Conservation (phyloP, 2,329 filamentous ascomycete genomes). For the Alternaria gansuensis region DNA sequence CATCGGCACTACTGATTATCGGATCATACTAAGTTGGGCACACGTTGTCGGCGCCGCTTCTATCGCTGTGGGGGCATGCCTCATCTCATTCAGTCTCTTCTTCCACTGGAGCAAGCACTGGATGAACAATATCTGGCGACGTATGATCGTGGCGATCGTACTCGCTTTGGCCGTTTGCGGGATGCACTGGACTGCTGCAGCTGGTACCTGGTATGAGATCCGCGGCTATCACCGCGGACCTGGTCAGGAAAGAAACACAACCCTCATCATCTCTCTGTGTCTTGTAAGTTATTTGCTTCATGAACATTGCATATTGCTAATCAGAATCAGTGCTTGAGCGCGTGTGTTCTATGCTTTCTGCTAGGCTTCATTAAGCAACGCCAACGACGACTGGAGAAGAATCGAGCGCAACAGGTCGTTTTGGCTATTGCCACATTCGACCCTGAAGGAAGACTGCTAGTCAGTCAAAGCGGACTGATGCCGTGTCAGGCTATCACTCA, state of each 20-base stretch:
- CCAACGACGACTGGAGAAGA: constrained; percentile 52
- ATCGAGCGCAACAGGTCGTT: constrained; percentile 63
- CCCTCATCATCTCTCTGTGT: constrained; percentile 76
- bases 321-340: constrained; percentile 49
- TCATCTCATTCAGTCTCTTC: constrained; percentile 75
- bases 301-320: constrained; percentile 74
- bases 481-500: constrained; percentile 79
- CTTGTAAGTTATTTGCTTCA: constrained; percentile 61
- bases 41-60: constrained; percentile 73
- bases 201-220: constrained; percentile 73
- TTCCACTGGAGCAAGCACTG: constrained; percentile 79
- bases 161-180: constrained; percentile 79
- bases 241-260: constrained; percentile 64
- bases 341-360: constrained; percentile 51
- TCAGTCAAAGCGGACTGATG: constrained; percentile 73
- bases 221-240: constrained; percentile 55
- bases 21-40: constrained; percentile 66
- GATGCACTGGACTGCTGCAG: constrained; percentile 86
- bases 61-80: constrained; percentile 77
- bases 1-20: constrained; percentile 80
- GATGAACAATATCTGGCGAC: constrained; percentile 82
- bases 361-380: constrained; percentile 51
- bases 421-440: constrained; percentile 73
- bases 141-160: constrained; percentile 70
- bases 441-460: constrained; percentile 70